Conservation (phyloP, 2,329 filamentous ascomycete species). For the Exophiala mesophila region DNA sequence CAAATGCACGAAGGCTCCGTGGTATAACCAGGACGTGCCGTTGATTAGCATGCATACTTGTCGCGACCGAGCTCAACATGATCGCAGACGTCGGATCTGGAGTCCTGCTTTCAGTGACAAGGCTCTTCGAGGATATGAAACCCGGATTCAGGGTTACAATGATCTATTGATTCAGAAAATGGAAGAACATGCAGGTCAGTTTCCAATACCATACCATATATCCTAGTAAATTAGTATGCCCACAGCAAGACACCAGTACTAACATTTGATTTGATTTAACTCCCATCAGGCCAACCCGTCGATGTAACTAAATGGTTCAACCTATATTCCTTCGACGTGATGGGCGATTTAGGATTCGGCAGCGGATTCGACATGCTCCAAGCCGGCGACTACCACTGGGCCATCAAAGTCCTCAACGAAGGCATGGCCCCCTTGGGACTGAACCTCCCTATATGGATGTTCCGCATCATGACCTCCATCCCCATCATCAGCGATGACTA, state of each 20-base stretch:
- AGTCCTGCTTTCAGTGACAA: constrained; percentile 39
- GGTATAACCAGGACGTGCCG: constrained; percentile 37
- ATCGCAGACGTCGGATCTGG: constrained; percentile 39
- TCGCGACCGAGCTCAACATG: constrained; percentile 35
- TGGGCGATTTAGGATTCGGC: constrained; percentile 34
- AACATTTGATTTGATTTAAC: neutral
- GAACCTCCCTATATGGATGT: constrained; percentile 23
- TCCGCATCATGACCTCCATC: constrained; percentile 25
- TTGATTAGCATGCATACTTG: constrained; percentile 36
- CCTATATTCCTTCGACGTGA: constrained; percentile 32
- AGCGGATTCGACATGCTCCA: constrained; percentile 32
- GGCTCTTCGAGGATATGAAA: constrained; percentile 39
- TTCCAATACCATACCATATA: too few species aligned
- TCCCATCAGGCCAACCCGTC: constrained; percentile 26
- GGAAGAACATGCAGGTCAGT: constrained; percentile 23
- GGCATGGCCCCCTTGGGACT: constrained; percentile 25
- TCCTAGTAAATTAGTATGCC: too few species aligned
- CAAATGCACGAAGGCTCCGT: constrained; percentile 38
- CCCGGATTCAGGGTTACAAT: constrained; percentile 34
- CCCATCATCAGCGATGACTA: constrained; percentile 32
- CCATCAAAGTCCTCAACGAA: constrained; percentile 35
- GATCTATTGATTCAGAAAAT: constrained; percentile 34
- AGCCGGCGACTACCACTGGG: constrained; percentile 31
- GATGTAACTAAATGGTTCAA: constrained; percentile 38
- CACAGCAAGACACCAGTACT: neutral